Percentiles rank a stretch among this genome's conserved stretches.
These are phyloP conservation scores for Pyrus hybrid DNA, from an alignment of 331 rosid genomes.

Conservation along the genomic window DNA sequence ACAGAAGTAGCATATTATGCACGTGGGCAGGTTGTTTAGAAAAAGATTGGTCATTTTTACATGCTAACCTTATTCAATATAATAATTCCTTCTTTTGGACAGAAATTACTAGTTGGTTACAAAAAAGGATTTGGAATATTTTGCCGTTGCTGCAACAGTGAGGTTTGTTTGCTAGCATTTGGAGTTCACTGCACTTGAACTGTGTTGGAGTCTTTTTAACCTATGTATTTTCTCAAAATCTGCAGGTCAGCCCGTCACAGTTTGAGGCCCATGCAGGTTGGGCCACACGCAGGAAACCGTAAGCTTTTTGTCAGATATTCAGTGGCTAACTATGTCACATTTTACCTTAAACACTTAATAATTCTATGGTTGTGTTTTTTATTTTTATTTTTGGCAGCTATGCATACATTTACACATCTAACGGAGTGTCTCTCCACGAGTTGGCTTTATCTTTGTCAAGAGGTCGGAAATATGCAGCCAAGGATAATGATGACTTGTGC, in stretches of 20 bases:
- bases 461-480: slow-evolving; percentile 74
- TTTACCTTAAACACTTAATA: background rate
- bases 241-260: slow-evolving; percentile 96
- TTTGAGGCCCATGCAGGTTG: slow-evolving; percentile 98
- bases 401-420: slow-evolving; percentile 89
- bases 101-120: slow-evolving; percentile 92
- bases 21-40: slow-evolving; percentile 74
- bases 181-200: slow-evolving; percentile 17
- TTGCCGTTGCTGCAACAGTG: slow-evolving; percentile 82
- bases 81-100: slow-evolving; percentile 20
- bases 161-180: slow-evolving; percentile 35
- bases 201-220: slow-evolving; percentile 9
- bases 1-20: slow-evolving; percentile 95
- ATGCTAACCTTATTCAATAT: background rate
- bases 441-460: slow-evolving; percentile 85
- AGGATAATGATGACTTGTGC: slow-evolving; percentile 89
- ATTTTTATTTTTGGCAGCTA: slow-evolving; percentile 51
- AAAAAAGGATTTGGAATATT: slow-evolving; percentile 84
- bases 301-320: slow-evolving; percentile 24
- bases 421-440: slow-evolving; percentile 95
- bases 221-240: slow-evolving; percentile 8
- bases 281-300: slow-evolving; percentile 95
- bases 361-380: slow-evolving; percentile 1
- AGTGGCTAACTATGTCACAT: background rate
- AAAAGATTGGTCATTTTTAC: slow-evolving; percentile 11